Conservation (phyloP, 768 basidiomycete species). For the Russula dissimulans region DNA sequence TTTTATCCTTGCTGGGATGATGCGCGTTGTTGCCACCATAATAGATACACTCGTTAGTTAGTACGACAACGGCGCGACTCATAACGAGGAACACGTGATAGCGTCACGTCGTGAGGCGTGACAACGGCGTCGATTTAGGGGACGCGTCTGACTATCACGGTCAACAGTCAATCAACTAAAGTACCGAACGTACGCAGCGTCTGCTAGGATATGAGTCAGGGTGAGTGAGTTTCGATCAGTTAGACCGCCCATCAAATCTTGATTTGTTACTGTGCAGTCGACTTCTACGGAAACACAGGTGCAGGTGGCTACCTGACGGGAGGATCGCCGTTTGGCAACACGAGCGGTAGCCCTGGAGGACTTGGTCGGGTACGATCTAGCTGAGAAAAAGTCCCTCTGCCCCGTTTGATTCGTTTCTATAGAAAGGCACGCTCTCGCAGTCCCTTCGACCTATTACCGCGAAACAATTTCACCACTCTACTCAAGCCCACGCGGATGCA, state of each 20-base stretch:
- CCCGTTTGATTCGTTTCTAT: background rate
- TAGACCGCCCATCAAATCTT: constrained; percentile 37
- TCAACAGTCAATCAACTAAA: background rate
- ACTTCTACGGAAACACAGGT: constrained; percentile 33
- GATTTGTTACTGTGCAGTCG: constrained; percentile 18
- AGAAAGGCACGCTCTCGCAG: constrained; percentile 34
- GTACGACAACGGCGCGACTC: background rate
- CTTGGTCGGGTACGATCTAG: constrained; percentile 32
- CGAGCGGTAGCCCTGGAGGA: constrained; percentile 53
- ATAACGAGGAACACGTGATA: background rate
- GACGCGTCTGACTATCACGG: background rate
- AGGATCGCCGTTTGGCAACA: constrained; percentile 49
- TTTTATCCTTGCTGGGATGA: background rate
- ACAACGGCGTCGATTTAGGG: constrained; percentile 6
- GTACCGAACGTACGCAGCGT: background rate
- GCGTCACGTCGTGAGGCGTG: constrained; percentile 1
- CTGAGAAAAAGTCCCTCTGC: background rate
- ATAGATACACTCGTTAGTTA: background rate
- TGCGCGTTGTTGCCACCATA: background rate
- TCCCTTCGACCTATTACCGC: constrained; percentile 69
- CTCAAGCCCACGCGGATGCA: constrained; percentile 80
- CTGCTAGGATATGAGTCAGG: constrained; percentile 9
- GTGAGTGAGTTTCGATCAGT: constrained; percentile 8
- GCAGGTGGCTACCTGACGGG: constrained; percentile 53
- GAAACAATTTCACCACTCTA: constrained; percentile 63